Evolutionary conservation across 306 rosid species (phyloP), one percentile per base, ranked within the genome.

Genomic region (Geum urbanum): DNA sequence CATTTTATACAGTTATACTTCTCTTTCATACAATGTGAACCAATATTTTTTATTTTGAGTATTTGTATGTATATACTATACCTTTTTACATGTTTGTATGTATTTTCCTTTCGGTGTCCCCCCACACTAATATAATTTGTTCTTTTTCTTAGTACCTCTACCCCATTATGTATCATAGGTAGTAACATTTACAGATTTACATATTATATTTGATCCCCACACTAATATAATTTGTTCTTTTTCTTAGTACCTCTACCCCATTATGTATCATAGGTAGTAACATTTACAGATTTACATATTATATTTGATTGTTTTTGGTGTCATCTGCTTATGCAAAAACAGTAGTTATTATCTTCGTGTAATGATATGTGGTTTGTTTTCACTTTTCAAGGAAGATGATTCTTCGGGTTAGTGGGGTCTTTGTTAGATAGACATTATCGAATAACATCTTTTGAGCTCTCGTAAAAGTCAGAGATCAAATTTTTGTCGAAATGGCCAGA

Each of bases 381-480:
- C 77, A 46, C 52, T 56, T 50, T 79, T 68, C 50, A 44, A 24
- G n/a, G 83, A 75, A 77, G 83, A 64, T 77, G 62, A 71, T 81
- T 72, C 87, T n/a, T n/a, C n/a, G 7, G 74, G 79, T 70, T n/a
- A n/a, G n/a, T n/a, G n/a, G n/a, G n/a, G n/a, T n/a, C n/a, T n/a
- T n/a, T n/a, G n/a, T n/a, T n/a, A n/a, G n/a, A n/a, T n/a, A n/a
- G n/a, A n/a, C n/a, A n/a, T n/a, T n/a, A n/a, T n/a, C n/a, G n/a
- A n/a, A n/a, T n/a, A n/a, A n/a, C n/a, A n/a, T n/a, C n/a, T n/a
- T n/a, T n/a, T n/a, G n/a, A 71, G 71, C 66, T 13, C 58, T 41
- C 41, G 72, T 73, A 74, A 77, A 73, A 89, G 84, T 74, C 79
- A 79, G 45, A 88, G 71, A 68, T 59, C 84, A 44, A 89, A 79